Evolutionary conservation across 139 green algal genomes (phyloP).

Genomic region (Chlorella sp.): DNA sequence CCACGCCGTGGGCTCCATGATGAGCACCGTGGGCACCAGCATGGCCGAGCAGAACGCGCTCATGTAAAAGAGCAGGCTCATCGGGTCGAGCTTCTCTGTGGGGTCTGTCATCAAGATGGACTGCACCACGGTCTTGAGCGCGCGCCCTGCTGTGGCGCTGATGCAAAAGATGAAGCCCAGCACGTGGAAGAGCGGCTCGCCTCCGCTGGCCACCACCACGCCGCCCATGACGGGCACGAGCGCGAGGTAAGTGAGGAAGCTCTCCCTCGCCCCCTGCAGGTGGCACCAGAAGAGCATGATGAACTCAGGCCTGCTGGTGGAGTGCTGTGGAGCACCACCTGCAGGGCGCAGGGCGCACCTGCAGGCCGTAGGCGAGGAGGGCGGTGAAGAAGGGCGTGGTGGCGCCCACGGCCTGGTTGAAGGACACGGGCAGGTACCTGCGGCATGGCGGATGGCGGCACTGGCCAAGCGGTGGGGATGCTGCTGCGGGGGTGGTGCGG

Average conservation of each 20-base stretch:
- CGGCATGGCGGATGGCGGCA: neutral
- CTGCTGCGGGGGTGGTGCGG: too few relatives aligned
- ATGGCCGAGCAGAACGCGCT: constrained; percentile 43
- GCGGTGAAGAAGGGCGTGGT: constrained; percentile 96
- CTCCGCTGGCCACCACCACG: constrained; percentile 81
- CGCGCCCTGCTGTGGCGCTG: constrained; percentile 52
- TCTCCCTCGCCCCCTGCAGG: constrained; percentile 43
- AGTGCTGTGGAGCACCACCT: too few relatives aligned
- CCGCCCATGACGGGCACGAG: constrained; percentile 85
- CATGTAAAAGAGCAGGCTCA: constrained; percentile 95
- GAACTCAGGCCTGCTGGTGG: too few relatives aligned
- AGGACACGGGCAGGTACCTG: constrained; percentile 73
- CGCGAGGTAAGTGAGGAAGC: constrained; percentile 64
- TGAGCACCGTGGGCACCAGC: constrained; percentile 55
- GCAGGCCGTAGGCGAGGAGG: constrained; percentile 58
- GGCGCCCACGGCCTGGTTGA: constrained; percentile 83
- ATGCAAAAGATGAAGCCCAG: constrained; percentile 81
- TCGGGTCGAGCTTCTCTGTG: constrained; percentile 79
- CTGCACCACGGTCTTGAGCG: constrained; percentile 73
- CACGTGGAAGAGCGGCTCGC: constrained; percentile 81
- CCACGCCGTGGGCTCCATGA: constrained; percentile 57
- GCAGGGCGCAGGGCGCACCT: constrained; percentile 17
- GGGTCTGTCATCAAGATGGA: constrained; percentile 45
- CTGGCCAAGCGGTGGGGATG: neutral
- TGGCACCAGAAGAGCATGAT: too few relatives aligned